These are phyloP conservation scores for Carex sylvatica DNA, from an alignment of 202 grass and related monocot genomes.

Conservation along the genomic window DNA sequence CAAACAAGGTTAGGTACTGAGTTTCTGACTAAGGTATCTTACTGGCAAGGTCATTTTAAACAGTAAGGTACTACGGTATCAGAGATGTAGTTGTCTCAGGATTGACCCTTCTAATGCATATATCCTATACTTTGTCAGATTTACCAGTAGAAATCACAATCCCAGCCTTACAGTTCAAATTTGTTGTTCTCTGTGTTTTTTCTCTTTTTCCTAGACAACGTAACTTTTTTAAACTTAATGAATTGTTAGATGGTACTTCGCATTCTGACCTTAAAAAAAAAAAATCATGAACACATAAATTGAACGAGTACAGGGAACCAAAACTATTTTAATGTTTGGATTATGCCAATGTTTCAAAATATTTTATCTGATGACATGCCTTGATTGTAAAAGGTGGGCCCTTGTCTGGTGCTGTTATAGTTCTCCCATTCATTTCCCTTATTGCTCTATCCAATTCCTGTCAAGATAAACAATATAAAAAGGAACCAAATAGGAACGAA, in stretches of 20 bases:
- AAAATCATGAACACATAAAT: neutral
- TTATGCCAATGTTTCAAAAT: neutral
- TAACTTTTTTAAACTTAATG: no score
- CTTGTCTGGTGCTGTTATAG: conserved; percentile 50
- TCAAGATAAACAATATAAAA: conserved; percentile 17
- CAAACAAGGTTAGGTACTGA: conserved; percentile 8
- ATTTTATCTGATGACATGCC: conserved; percentile 41
- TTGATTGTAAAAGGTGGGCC: conserved; percentile 66
- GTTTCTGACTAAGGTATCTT: neutral
- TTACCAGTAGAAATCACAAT: neutral
- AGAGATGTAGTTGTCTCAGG: neutral
- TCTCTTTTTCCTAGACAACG: no score
- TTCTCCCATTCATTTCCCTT: conserved; percentile 82
- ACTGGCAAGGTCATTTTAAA: neutral
- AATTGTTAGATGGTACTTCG: no score
- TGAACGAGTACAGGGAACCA: neutral
- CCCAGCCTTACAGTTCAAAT: no score
- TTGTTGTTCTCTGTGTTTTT: no score
- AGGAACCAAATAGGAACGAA: neutral
- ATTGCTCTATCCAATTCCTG: conserved; percentile 71
- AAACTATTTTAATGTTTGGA: neutral
- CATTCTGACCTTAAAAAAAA: no score
- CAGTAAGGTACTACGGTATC: neutral
- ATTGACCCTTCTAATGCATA: neutral
- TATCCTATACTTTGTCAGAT: neutral